Base-by-base conservation (phyloP, 2,329 filamentous ascomycete species). In the Curvularia hawaiiensis region DNA sequence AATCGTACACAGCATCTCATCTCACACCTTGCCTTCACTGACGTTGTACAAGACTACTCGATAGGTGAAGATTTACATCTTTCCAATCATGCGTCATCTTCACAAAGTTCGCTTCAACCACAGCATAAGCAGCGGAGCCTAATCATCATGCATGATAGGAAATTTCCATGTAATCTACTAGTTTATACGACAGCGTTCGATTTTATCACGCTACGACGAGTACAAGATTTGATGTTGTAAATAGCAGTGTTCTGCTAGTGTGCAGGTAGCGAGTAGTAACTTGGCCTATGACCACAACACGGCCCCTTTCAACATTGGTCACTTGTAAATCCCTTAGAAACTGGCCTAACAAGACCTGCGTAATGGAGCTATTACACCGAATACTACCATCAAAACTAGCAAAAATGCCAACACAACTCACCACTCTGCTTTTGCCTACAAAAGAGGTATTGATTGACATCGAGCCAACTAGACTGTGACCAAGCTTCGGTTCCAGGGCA, bases 401-500 rank as follows among this genome's bases (percentile, higher is more conserved):
- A 31, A 12, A 31, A 31, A 35, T 10, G 16, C 14, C 33, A 16
- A 16, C 20, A 43, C 20, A 11, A 43, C 1, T 20, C 40, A 43
- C 40, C 22, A 16, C 12, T 41, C n/a, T 26, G 9, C 22, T 9
- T 26, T 43, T n/a, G 22, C 16, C 22, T 26, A 43, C 14, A 16
- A 14, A 38, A 38, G 18, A 22, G 24, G 22, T 31, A 33, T 9
- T n/a, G 18, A 26, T 20, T 33, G 20, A 14, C 28, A 46, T 26
- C 11, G 28, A 12, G 26, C 43, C n/a, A 20, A n/a, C 7, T 11
- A n/a, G 46, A 39, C 24, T 24, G 26, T 20, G 31, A 53, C 40
- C 56, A 50, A 50, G 51, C 52, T 46, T 58, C 44, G 18, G 20
- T 31, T 20, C 48, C 18, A 26, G 16, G 33, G 14, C 14, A 22